A percentile compares a stretch with the other conserved stretches of the same genome.
Conservation (phyloP, 106 monocot genomes). For the Posidonia australis region DNA sequence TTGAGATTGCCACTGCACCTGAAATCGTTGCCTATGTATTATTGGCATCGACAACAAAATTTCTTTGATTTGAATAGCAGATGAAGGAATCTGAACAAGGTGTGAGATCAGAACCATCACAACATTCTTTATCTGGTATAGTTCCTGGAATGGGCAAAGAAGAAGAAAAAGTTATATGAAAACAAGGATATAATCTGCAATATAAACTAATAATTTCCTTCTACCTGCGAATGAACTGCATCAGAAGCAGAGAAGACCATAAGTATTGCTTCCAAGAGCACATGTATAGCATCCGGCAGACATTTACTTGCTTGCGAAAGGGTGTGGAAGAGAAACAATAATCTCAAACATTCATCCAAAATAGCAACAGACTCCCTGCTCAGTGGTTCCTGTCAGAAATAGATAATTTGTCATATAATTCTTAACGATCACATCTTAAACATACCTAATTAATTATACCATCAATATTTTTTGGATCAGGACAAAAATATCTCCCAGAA, state of each 20-base stretch:
- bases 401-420: slow-evolving; percentile 4
- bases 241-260: slow-evolving; percentile 43
- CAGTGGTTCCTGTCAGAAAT: slow-evolving; percentile 28
- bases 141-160: slow-evolving; percentile 33
- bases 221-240: slow-evolving; percentile 48
- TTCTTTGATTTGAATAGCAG: slow-evolving; percentile 61
- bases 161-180: background rate
- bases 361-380: slow-evolving; percentile 41
- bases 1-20: slow-evolving; percentile 29
- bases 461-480: slow-evolving; percentile 44
- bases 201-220: background rate
- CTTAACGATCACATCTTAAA: background rate
- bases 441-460: slow-evolving; percentile 26
- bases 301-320: slow-evolving; percentile 46
- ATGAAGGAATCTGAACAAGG: slow-evolving; percentile 70
- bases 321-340: slow-evolving; percentile 61
- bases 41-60: slow-evolving; percentile 57
- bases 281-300: slow-evolving; percentile 19
- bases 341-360: slow-evolving; percentile 62
- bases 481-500: slow-evolving; percentile 55
- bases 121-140: slow-evolving; percentile 39
- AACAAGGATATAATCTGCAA: background rate
- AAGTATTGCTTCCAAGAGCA: slow-evolving; percentile 67
- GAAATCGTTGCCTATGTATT: slow-evolving; percentile 50
- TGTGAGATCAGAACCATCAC: slow-evolving; percentile 63